Percentiles rank a stretch among this genome's conserved stretches.
Evolutionary conservation across 208 protist species (phyloP).

Genomic region (Entamoeba histolytica): DNA sequence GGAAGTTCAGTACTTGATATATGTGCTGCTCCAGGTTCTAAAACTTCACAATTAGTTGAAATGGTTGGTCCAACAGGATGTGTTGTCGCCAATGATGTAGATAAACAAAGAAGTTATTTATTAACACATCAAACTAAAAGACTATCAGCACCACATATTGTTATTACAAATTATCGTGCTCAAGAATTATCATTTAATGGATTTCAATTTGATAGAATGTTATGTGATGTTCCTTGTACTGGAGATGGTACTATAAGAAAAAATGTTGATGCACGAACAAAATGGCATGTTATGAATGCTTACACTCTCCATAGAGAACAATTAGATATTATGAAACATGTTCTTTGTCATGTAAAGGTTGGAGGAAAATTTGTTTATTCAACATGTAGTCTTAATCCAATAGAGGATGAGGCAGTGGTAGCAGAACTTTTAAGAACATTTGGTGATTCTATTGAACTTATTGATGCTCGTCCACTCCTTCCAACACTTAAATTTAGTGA

Average conservation of each 20-base stretch:
- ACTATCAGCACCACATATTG: slow-evolving; percentile 25
- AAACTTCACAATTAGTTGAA: slow-evolving; percentile 53
- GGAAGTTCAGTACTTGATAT: slow-evolving; percentile 44
- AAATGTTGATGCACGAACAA: slow-evolving; percentile 46
- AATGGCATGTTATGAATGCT: slow-evolving; percentile 55
- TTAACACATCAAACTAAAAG: slow-evolving; percentile 41
- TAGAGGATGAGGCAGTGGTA: slow-evolving; percentile 79
- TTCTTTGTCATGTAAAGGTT: slow-evolving; percentile 26
- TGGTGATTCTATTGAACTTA: slow-evolving; percentile 7
- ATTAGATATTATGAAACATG: slow-evolving; percentile 40
- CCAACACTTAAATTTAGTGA: slow-evolving; percentile 11
- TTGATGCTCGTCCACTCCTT: slow-evolving; percentile 22
- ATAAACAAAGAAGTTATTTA: slow-evolving; percentile 43
- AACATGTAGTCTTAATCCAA: slow-evolving; percentile 76
- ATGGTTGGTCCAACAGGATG: slow-evolving; percentile 15
- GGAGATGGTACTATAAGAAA: slow-evolving; percentile 76
- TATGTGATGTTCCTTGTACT: slow-evolving; percentile 75
- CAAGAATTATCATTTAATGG: slow-evolving; percentile 21
- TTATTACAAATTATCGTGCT: slow-evolving; percentile 46
- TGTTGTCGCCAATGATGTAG: slow-evolving; percentile 53
- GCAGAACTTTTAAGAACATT: slow-evolving; percentile 39
- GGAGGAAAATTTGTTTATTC: slow-evolving; percentile 75
- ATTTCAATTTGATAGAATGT: slow-evolving; percentile 45
- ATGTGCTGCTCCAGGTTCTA: slow-evolving; percentile 57
- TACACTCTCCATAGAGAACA: slow-evolving; percentile 58